Base-by-base conservation (phyloP, 805 yeast species). In the Cyberlindnera euphorbiiphila region DNA sequence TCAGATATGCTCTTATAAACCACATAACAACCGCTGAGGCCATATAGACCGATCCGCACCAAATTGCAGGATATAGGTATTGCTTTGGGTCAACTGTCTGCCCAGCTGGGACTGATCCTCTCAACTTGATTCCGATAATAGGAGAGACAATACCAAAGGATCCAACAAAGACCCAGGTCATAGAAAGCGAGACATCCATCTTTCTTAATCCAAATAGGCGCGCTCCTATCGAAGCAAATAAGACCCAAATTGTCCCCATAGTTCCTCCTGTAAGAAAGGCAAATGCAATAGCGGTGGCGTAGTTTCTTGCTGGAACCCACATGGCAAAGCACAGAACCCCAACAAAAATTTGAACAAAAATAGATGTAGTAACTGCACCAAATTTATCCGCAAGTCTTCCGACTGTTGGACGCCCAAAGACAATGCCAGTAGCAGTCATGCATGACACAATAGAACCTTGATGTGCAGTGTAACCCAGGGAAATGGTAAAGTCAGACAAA, bases 221-320 rank as follows among this genome's bases (percentile, higher is more conserved):
- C 2, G 80, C 70, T 2, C 69, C 56, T 20, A 76, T 62, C 6
- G 82, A 69, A 1, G 80, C 72, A 43, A 71, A 47, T 4, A 75
- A 68, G 4, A 78, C 72, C 72, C 77, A 80, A 29, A 78, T 62
- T 10, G 77, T 64, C 3, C 86, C 86, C 81, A 79, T 78, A 23
- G 74, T 38, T 1, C 68, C 60, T 26, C 87, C 87, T 45, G 61
- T 65, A 6, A 78, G 45, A 14, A 78, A 24, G 2, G 76, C 74
- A 49, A 77, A 74, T 0, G 61, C 69, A 7, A 77, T 49, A 1
- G 78, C 73, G 1, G 81, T 73, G 2, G 80, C 80, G 45, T 60
- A 70, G 47, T 75, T 77, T 38, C 74, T 61, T 10, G 77, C 71
- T 3, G 83, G 81, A 20, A 72, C 64, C 78, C 78, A 72, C 73